Percentiles rank a stretch among this genome's conserved stretches.
Conservation (phyloP, 1,284 basidiomycete species). For the Ceratobasidium sp. region DNA sequence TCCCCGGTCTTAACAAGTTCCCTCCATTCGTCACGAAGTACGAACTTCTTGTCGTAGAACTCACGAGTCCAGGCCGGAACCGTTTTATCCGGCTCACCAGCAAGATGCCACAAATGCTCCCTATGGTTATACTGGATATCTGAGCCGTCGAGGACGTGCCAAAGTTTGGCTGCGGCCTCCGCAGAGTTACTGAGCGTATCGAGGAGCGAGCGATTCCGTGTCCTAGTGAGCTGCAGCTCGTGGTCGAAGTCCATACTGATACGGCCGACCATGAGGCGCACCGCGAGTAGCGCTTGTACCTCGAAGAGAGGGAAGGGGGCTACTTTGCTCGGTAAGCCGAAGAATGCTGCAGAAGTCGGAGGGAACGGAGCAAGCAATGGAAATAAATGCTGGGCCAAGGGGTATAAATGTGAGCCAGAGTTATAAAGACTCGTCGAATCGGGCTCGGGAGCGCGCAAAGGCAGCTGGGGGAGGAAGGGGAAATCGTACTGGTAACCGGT, state of each 20-base stretch:
- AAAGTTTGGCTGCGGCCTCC: constrained; percentile 6
- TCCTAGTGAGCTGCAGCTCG: constrained; percentile 2
- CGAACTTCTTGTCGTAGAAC: constrained; percentile 44
- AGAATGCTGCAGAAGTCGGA: constrained; percentile 70
- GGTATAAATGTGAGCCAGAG: constrained; percentile 73
- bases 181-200: background rate
- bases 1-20: constrained; percentile 38
- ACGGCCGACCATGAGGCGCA: constrained; percentile 17
- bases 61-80: constrained; percentile 42
- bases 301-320: constrained; percentile 76
- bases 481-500: constrained; percentile 75
- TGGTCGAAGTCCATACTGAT: constrained; percentile 17
- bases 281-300: constrained; percentile 65
- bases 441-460: constrained; percentile 3
- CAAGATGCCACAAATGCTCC: constrained; percentile 22
- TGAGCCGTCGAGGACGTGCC: constrained; percentile 25
- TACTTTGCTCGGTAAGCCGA: constrained; percentile 70
- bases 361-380: constrained; percentile 67
- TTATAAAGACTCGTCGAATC: constrained; percentile 69
- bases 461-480: constrained; percentile 34
- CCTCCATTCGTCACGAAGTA: constrained; percentile 46
- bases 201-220: constrained; percentile 18
- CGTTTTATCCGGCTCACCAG: constrained; percentile 21
- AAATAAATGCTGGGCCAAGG: constrained; percentile 69
- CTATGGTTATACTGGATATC: constrained; percentile 28